phyloP scores from a whole-genome alignment of 331 rosid genomes.

The Telfairia occidentalis region DNA sequence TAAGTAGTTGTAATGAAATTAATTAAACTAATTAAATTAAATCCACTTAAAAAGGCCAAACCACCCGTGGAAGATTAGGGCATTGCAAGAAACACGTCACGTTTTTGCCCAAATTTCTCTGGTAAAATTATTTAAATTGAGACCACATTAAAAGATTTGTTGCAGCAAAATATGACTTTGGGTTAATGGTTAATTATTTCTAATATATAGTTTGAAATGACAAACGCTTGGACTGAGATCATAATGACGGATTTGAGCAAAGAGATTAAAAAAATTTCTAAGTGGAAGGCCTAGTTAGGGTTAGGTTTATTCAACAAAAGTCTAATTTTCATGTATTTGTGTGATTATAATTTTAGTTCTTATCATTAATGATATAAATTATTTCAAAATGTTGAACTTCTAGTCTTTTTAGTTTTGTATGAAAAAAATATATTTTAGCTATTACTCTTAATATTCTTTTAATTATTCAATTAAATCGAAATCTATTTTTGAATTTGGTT shows the following conservation, averaged over 20 bases:
- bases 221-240: not conserved
- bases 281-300: not conserved
- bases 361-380: too few relatives aligned
- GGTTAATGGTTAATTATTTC: not conserved
- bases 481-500: too few relatives aligned
- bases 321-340: not conserved
- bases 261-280: not conserved
- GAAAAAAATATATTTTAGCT: too few relatives aligned
- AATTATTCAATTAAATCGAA: too few relatives aligned
- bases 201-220: not conserved
- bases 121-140: not conserved
- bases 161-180: conserved; percentile 8
- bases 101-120: not conserved
- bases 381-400: too few relatives aligned
- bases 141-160: not conserved
- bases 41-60: not conserved
- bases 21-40: not conserved
- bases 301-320: not conserved
- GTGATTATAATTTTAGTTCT: too few relatives aligned
- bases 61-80: not conserved
- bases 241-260: not conserved
- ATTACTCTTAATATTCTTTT: too few relatives aligned
- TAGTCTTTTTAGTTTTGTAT: too few relatives aligned
- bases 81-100: not conserved
- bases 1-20: not conserved